Conservation (phyloP, 768 basidiomycete genomes). For the Panaeolus papilionaceus region DNA sequence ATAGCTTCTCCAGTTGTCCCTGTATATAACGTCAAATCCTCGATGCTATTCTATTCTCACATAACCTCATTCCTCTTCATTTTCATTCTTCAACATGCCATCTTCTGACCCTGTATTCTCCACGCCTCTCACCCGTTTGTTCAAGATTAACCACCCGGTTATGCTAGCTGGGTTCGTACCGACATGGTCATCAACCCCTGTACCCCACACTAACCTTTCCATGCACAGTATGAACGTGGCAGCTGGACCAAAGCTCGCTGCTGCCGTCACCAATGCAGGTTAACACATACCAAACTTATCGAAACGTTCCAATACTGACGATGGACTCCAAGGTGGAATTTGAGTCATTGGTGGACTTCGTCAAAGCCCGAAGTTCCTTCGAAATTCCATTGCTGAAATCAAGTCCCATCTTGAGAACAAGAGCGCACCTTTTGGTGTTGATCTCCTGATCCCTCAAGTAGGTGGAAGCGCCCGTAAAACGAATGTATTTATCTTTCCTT, state of each 20-base stretch:
- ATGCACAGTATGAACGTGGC: slow-evolving; percentile 80
- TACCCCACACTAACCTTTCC: not conserved
- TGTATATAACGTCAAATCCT: slow-evolving; percentile 20
- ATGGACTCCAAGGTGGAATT: slow-evolving; percentile 57
- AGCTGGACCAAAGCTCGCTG: slow-evolving; percentile 84
- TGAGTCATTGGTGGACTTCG: slow-evolving; percentile 89
- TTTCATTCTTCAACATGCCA: slow-evolving; percentile 53
- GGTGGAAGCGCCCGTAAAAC: slow-evolving; percentile 87
- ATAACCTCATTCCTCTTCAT: not conserved
- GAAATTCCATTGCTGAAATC: slow-evolving; percentile 70
- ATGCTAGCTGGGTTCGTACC: slow-evolving; percentile 72
- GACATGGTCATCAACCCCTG: slow-evolving; percentile 7
- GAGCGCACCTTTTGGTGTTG: slow-evolving; percentile 81
- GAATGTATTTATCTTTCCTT: slow-evolving; percentile 48
- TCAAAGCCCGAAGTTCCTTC: slow-evolving; percentile 75
- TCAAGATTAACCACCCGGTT: slow-evolving; percentile 83
- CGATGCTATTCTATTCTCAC: slow-evolving; percentile 19
- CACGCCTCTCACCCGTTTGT: slow-evolving; percentile 77
- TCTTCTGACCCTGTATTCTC: slow-evolving; percentile 69
- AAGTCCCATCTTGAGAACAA: slow-evolving; percentile 78
- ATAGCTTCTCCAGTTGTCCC: not conserved
- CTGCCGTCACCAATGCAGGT: slow-evolving; percentile 92
- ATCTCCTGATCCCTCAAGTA: slow-evolving; percentile 82
- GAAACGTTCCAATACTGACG: not conserved
- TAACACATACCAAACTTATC: slow-evolving; percentile 15